Percentiles rank a stretch among this genome's conserved stretches.
Conservation (phyloP, 2,329 filamentous ascomycete genomes). For the Colletotrichum noveboracense region DNA sequence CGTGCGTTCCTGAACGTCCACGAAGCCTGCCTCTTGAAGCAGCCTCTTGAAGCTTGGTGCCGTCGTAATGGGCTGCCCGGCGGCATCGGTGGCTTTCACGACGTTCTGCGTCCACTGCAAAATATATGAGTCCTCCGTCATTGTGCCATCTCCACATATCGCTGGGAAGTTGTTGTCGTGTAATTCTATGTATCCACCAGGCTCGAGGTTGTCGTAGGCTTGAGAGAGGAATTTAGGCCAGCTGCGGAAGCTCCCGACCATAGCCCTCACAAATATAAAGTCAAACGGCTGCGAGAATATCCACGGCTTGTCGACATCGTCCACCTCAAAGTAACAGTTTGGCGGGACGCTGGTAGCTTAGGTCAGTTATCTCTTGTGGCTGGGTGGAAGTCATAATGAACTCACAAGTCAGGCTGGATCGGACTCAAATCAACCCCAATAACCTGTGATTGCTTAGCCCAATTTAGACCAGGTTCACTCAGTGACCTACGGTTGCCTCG, state of each 20-base stretch:
- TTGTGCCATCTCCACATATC: slow-evolving; percentile 34
- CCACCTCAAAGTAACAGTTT: slow-evolving; percentile 48
- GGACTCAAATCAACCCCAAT: slow-evolving; percentile 37
- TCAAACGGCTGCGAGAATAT: slow-evolving; percentile 35
- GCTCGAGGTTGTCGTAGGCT: slow-evolving; percentile 29
- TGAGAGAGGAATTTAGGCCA: slow-evolving; percentile 19
- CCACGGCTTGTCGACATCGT: slow-evolving; percentile 40
- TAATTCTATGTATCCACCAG: slow-evolving; percentile 37
- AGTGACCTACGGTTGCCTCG: slow-evolving; percentile 26
- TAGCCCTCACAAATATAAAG: slow-evolving; percentile 21
- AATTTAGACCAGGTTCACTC: background rate
- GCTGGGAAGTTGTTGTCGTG: slow-evolving; percentile 31
- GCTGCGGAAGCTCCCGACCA: background rate
- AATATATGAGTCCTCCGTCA: slow-evolving; percentile 29
- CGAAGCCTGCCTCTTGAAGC: slow-evolving; percentile 49
- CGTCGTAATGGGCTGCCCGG: background rate
- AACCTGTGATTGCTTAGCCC: slow-evolving; percentile 7
- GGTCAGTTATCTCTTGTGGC: slow-evolving; percentile 21
- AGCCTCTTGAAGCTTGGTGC: slow-evolving; percentile 37
- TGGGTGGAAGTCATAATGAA: background rate
- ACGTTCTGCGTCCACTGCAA: slow-evolving; percentile 36
- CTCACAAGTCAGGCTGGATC: slow-evolving; percentile 35
- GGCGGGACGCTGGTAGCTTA: slow-evolving; percentile 37
- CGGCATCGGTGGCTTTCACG: slow-evolving; percentile 25
- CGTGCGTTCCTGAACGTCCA: slow-evolving; percentile 46